Evolutionary conservation across 2,329 filamentous ascomycete genomes (phyloP), one percentile per base, ranked within the genome.

Genomic region (Sarocladium oryzae): DNA sequence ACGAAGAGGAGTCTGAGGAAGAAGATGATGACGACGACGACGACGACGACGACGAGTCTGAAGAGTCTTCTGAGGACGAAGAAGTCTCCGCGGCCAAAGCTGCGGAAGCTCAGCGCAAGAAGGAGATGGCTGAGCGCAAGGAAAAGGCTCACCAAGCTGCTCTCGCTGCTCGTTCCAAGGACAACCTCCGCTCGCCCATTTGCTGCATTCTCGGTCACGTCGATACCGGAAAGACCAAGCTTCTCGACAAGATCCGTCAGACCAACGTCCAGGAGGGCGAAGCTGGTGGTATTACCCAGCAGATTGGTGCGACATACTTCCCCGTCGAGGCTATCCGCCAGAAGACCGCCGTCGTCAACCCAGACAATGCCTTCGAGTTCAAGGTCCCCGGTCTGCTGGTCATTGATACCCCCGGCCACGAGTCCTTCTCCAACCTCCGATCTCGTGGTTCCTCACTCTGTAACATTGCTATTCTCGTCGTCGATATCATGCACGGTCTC

Each of bases 181-280:
- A 99, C 67, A 86, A 99, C 70, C 81, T 99, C 52, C 89, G 93
- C 53, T 97, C 93, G 36, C 93, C 93, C 50, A 99, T 99, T 71
- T 97, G 93, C 79, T 97, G 92, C 86, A 99, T 99, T 80, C 83
- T 99, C 57, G 93, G 93, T 63, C 93, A 99, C 82, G 93, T 99
- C 81, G 93, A 99, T 84, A 99, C 95, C 41, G 93, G 93, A 69
- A 99, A 99, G 77, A 99, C 93, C n/a, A 99, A 97, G 75, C 77
- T 99, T 56, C 80, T 99, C 53, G 93, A 99, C 77, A 99, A 99
- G 76, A 89, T 99, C 64, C 88, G 93, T 63, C 90, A 96, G 70
- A 97, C 93, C 53, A 97, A 99, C 66, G 93, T 99, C 32, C 95
- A 99, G 66, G 93, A 97, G 72, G 93, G 93, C 63, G 93, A 99